These are phyloP conservation scores for Ilex paraguariensis DNA, from an alignment of 305 asterid genomes.

Conservation along the genomic window DNA sequence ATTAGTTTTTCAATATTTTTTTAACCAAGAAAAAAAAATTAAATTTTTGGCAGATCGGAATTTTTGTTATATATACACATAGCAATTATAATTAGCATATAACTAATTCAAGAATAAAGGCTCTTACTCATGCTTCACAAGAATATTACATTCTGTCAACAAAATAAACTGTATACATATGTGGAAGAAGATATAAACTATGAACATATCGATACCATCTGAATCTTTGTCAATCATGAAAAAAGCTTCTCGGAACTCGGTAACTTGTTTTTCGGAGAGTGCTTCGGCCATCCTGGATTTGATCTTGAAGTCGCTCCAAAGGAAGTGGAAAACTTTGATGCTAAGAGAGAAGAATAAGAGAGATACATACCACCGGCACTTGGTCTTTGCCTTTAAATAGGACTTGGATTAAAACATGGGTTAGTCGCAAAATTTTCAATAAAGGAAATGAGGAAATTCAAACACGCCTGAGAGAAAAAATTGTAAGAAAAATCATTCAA, in stretches of 20 bases:
- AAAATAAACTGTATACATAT: no score
- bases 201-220: slow-evolving; percentile 19
- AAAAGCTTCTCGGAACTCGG: slow-evolving; percentile 39
- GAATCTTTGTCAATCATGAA: slow-evolving; percentile 32
- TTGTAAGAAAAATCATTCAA: neutral
- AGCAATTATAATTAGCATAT: neutral
- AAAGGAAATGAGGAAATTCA: neutral
- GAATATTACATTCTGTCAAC: neutral
- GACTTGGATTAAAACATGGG: neutral
- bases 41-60: no score
- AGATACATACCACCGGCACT: neutral
- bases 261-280: slow-evolving; percentile 29
- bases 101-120: neutral
- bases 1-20: no score
- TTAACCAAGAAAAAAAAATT: neutral
- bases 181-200: neutral
- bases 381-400: neutral
- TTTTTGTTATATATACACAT: neutral
- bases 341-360: neutral
- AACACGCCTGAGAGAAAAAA: neutral
- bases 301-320: neutral
- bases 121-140: neutral
- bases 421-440: neutral
- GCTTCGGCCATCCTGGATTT: slow-evolving; percentile 9
- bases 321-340: neutral